Evolutionary conservation across 1,284 basidiomycete species (phyloP), one percentile per base, ranked within the genome.

Genomic region (Pholiota adiposa): DNA sequence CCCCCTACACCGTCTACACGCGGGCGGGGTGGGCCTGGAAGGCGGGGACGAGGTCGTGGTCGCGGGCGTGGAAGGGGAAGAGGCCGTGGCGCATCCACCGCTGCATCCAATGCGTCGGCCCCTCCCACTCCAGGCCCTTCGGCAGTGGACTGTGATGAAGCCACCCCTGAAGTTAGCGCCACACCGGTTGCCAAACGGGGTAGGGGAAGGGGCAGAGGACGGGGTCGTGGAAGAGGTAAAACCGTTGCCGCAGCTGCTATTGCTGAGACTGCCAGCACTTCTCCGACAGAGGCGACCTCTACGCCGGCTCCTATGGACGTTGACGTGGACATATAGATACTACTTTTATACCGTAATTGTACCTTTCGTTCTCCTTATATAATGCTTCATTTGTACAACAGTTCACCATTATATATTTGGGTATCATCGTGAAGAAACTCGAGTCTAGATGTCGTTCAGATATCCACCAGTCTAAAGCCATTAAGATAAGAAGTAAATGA

Each of bases 241-340:
- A 40, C 54, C 16, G 36, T 61, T 11, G 46, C 57, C 0, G 54
- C 43, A 2, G 51, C 57, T 12, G 19, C 55, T 33, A 54, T 60
- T 53, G 77, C 77, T 16, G 65, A 70, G 56, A 72, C 71, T 34
- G 72, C 59, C 21, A 54, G 56, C 4, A 54, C 60, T 11, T 53
- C 62, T 14, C 36, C 59, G 11, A 63, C 61, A 25, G 65, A 66
- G 49, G 51, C 61, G 11, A 75, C 74, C 49, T 69, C 73, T 5
- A 65, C 63, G 7, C 61, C 66, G 4, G 63, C 64, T 16, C 61
- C 69, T 8, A 72, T 73, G 68, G 74, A 75, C 38, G 68, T 74
- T 25, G 73, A 75, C 25, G 66, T 67, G 5, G 65, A 66, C 54
- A 58, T 54, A 25, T 63, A 63, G 41, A 48, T 40, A 33, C 25